These are phyloP conservation scores for Plicaturopsis crispa DNA, from an alignment of 768 basidiomycete species.

Conservation along the genomic window DNA sequence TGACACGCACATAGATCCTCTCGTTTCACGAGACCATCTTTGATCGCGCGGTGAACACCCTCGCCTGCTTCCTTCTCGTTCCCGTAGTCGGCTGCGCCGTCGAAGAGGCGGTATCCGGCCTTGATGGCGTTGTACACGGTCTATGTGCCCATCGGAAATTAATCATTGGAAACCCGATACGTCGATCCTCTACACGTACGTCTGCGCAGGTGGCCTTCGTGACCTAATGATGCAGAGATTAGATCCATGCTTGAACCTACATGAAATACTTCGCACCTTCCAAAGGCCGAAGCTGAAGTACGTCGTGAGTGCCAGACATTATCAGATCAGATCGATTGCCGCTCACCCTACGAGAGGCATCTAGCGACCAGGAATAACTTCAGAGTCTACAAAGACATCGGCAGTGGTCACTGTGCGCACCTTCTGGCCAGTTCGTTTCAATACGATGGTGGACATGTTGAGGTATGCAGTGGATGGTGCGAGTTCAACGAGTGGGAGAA, in stretches of 20 bases:
- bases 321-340: slow-evolving; percentile 7
- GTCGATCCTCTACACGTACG: slow-evolving; percentile 24
- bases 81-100: slow-evolving; percentile 82
- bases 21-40: slow-evolving; percentile 77
- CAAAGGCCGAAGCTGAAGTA: slow-evolving; percentile 55
- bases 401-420: slow-evolving; percentile 19
- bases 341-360: slow-evolving; percentile 69
- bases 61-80: slow-evolving; percentile 85
- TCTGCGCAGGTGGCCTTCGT: slow-evolving; percentile 54
- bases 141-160: slow-evolving; percentile 25
- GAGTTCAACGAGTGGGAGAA: too few species aligned
- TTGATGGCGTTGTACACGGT: slow-evolving; percentile 84
- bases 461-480: too few species aligned
- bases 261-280: slow-evolving; percentile 37
- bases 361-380: slow-evolving; percentile 21
- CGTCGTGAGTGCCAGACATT: background rate
- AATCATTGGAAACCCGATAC: background rate
- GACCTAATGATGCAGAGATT: slow-evolving; percentile 29
- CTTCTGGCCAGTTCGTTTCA: slow-evolving; percentile 58
- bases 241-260: background rate
- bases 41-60: slow-evolving; percentile 71
- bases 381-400: slow-evolving; percentile 5
- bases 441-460: slow-evolving; percentile 41
- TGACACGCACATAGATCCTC: slow-evolving; percentile 71
- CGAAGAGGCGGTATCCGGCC: slow-evolving; percentile 79